A percentile compares a stretch with the other conserved stretches of the same genome.
These are phyloP conservation scores for Chytriomyces sp. DNA, from an alignment of 192 early-diverging fungal species.

Conservation along the genomic window DNA sequence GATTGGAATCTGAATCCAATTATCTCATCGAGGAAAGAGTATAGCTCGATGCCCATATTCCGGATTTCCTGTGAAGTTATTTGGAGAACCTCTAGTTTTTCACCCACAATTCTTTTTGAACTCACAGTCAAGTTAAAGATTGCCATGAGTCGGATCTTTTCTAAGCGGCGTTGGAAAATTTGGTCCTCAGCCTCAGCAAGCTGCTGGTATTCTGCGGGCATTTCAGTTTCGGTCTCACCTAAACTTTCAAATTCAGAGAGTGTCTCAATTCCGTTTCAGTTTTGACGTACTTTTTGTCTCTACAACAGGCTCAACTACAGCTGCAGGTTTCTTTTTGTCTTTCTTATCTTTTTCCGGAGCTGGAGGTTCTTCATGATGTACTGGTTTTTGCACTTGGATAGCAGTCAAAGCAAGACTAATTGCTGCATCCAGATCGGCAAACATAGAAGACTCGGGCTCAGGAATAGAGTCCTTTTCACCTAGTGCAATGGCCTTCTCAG, in stretches of 20 bases:
- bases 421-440: slow-evolving; percentile 45
- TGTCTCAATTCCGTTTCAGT: slow-evolving; percentile 50
- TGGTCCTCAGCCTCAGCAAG: slow-evolving; percentile 53
- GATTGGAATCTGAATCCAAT: slow-evolving; percentile 48
- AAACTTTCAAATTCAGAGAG: slow-evolving; percentile 44
- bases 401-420: slow-evolving; percentile 37
- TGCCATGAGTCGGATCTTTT: slow-evolving; percentile 41
- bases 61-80: slow-evolving; percentile 46
- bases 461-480: slow-evolving; percentile 11
- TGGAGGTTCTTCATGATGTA: slow-evolving; percentile 37
- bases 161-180: slow-evolving; percentile 47
- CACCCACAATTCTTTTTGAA: background rate
- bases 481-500: slow-evolving; percentile 14
- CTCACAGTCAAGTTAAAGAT: slow-evolving; percentile 2
- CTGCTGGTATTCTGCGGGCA: slow-evolving; percentile 46
- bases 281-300: slow-evolving; percentile 44
- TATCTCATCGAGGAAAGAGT: slow-evolving; percentile 59
- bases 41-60: slow-evolving; percentile 54
- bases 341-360: slow-evolving; percentile 50
- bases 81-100: background rate
- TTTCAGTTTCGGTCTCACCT: slow-evolving; percentile 53
- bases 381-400: slow-evolving; percentile 21
- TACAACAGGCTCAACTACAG: slow-evolving; percentile 26
- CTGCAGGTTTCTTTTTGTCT: slow-evolving; percentile 45
- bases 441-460: slow-evolving; percentile 38